Conservation (phyloP, 148 eudicot species). For the Rhododendron williamsianum region DNA sequence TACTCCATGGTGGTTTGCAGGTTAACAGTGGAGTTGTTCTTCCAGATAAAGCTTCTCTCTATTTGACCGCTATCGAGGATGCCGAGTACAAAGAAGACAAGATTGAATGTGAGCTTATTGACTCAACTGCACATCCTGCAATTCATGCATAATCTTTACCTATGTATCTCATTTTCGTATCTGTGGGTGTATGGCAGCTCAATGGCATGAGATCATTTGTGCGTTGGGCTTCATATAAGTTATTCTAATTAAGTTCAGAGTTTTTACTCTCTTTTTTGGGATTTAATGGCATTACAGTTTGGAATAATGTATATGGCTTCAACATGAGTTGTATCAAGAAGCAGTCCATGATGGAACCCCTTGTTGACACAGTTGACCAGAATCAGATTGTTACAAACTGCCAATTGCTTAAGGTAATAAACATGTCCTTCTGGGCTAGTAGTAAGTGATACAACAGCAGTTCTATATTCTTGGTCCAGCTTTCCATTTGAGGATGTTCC, state of each 20-base stretch:
- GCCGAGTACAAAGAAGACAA: conserved; percentile 98
- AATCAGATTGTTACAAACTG: conserved; percentile 90
- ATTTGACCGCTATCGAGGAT: conserved; percentile 96
- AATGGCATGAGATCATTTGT: conserved; percentile 1
- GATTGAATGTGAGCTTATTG: conserved; percentile 72
- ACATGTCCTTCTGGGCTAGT: background rate
- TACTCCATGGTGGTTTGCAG: conserved; percentile 38
- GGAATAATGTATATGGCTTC: conserved; percentile 94
- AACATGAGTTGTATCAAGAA: conserved; percentile 95
- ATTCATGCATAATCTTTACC: background rate
- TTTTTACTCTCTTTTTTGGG: background rate
- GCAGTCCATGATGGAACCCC: conserved; percentile 88
- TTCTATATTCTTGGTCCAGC: background rate
- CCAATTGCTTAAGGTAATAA: conserved; percentile 73
- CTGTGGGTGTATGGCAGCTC: background rate
- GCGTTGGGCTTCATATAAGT: background rate
- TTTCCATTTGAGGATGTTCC: background rate
- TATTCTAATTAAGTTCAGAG: background rate
- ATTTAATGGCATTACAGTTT: conserved; percentile 43
- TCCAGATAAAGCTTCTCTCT: conserved; percentile 87
- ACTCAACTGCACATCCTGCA: background rate
- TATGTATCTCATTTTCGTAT: background rate
- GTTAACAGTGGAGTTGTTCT: conserved; percentile 64
- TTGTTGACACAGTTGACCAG: conserved; percentile 89
- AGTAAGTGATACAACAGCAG: background rate